Evolutionary conservation across 768 basidiomycete species (phyloP).

Genomic region (Xerocomus potaroensis): DNA sequence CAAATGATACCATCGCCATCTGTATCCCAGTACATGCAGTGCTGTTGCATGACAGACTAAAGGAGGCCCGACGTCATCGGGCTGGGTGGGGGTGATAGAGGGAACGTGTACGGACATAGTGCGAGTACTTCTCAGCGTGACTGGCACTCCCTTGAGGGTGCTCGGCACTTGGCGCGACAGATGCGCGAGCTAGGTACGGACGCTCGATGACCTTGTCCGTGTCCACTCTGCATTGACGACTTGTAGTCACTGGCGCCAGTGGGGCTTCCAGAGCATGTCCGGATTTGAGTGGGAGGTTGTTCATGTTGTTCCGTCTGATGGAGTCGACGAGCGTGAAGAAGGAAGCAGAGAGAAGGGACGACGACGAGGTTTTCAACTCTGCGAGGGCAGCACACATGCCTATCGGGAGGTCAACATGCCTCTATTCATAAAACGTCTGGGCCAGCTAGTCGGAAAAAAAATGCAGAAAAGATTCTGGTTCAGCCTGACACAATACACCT

Average conservation of each 20-base stretch:
- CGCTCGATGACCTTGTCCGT: conserved; percentile 25
- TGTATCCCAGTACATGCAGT: conserved; percentile 38
- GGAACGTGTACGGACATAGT: conserved; percentile 22
- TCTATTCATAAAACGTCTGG: background rate
- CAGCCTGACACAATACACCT: no score
- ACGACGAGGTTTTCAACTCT: conserved; percentile 11
- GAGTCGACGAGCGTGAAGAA: conserved; percentile 19
- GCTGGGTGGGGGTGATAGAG: no score
- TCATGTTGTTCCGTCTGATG: conserved; percentile 20
- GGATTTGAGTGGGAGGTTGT: conserved; percentile 12
- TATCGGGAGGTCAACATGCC: conserved; percentile 7
- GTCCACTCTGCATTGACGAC: conserved; percentile 20
- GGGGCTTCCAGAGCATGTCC: conserved; percentile 16
- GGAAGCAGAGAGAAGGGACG: conserved; percentile 12
- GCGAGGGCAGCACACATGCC: conserved; percentile 15
- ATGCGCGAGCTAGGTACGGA: conserved; percentile 28
- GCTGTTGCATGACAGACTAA: conserved; percentile 39
- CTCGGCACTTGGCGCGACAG: conserved; percentile 25
- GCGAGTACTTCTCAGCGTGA: conserved; percentile 16
- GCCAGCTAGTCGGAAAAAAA: conserved; percentile 11
- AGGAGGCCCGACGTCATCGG: no score
- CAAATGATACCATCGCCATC: conserved; percentile 42
- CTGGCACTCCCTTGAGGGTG: conserved; percentile 16
- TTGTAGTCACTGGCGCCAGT: conserved; percentile 19
- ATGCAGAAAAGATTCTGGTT: no score